Conservation (phyloP, 2,329 filamentous ascomycete species). For the Colletotrichum shisoi region DNA sequence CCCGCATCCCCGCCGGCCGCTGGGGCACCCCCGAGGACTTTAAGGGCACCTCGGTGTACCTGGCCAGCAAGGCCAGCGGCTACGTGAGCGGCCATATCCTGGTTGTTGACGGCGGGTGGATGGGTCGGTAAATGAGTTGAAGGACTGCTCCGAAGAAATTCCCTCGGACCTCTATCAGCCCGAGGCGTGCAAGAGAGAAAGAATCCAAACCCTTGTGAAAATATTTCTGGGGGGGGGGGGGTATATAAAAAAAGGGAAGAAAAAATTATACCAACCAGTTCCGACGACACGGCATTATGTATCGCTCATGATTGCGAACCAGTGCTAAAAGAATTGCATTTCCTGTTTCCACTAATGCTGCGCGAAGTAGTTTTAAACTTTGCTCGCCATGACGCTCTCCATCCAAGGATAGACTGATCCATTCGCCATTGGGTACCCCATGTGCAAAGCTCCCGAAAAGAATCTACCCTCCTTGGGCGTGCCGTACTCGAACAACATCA, state of each 20-base stretch:
- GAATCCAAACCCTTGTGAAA: too few relatives aligned
- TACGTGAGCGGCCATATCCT: slow-evolving; percentile 86
- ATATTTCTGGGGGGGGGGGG: too few relatives aligned
- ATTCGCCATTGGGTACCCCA: slow-evolving; percentile 72
- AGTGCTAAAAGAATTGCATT: neutral
- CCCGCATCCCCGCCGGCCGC: slow-evolving; percentile 80
- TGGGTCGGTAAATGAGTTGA: slow-evolving; percentile 72
- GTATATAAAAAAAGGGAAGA: too few relatives aligned
- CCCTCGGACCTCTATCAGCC: too few relatives aligned
- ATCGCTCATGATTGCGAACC: neutral
- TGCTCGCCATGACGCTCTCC: slow-evolving; percentile 60
- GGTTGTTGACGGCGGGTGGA: slow-evolving; percentile 91
- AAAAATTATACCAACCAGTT: neutral
- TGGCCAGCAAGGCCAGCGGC: slow-evolving; percentile 77
- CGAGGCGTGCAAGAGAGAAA: neutral
- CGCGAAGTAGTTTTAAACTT: slow-evolving; percentile 13
- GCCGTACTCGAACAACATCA: slow-evolving; percentile 70
- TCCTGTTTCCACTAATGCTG: neutral
- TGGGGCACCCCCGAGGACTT: slow-evolving; percentile 90
- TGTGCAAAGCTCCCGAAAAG: slow-evolving; percentile 68
- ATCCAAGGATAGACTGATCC: slow-evolving; percentile 67
- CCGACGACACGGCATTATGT: neutral
- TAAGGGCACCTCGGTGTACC: slow-evolving; percentile 79
- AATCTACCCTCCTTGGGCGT: slow-evolving; percentile 70
- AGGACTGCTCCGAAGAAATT: neutral